These are phyloP conservation scores for Apiospora sp. DNA, from an alignment of 2,329 filamentous ascomycete species.

Conservation along the genomic window DNA sequence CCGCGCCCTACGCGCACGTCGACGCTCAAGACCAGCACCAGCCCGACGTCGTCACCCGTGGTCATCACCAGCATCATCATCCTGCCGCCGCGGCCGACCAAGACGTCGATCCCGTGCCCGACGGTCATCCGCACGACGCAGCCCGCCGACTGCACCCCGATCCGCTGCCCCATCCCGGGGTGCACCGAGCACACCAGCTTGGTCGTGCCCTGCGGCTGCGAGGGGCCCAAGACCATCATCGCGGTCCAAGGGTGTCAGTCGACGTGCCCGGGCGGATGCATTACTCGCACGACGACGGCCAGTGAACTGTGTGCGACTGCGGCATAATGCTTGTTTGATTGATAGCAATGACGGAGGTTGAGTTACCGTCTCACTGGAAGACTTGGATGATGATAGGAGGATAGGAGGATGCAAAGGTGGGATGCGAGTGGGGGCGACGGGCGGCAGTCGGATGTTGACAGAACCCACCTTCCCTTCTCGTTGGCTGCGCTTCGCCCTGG, in stretches of 20 bases:
- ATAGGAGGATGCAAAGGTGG: not conserved
- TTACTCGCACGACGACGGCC: slow-evolving; percentile 42
- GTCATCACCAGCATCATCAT: slow-evolving; percentile 40
- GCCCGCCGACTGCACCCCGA: slow-evolving; percentile 42
- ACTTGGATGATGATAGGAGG: not conserved
- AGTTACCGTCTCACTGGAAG: not conserved
- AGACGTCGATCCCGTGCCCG: slow-evolving; percentile 39
- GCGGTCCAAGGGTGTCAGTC: slow-evolving; percentile 46
- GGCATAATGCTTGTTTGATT: not conserved
- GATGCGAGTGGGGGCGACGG: not conserved
- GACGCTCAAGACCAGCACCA: slow-evolving; percentile 32
- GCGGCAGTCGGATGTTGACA: not conserved
- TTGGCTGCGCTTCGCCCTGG: not conserved
- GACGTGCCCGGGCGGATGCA: slow-evolving; percentile 45
- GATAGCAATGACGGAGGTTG: not conserved
- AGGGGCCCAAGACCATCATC: slow-evolving; percentile 42
- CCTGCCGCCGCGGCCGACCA: slow-evolving; percentile 31
- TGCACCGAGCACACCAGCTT: slow-evolving; percentile 42
- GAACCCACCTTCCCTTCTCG: not conserved
- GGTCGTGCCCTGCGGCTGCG: slow-evolving; percentile 46
- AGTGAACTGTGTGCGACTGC: slow-evolving; percentile 37
- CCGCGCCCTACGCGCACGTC: slow-evolving; percentile 32
- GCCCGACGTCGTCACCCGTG: slow-evolving; percentile 25
- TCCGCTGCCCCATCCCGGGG: slow-evolving; percentile 47
- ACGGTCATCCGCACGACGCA: slow-evolving; percentile 45